These are phyloP conservation scores for Cryptococcus maquisensis DNA, from an alignment of 1,284 basidiomycete genomes.

Conservation along the genomic window DNA sequence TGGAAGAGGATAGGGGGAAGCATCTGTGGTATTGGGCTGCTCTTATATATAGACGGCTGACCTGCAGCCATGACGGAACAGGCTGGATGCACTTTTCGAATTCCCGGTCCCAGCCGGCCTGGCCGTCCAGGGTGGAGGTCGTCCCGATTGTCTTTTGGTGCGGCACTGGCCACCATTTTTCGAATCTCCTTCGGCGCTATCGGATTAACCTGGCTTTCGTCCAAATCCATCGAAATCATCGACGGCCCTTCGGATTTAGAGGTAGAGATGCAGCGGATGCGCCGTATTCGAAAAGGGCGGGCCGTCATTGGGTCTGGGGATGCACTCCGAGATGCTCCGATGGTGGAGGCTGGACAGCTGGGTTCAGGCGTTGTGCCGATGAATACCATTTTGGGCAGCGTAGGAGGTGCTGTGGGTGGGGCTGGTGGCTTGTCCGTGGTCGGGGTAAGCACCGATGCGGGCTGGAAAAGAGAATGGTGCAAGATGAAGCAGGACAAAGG, in stretches of 20 bases:
- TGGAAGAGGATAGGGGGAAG: not conserved
- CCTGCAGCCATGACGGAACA: not conserved
- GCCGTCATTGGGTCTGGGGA: not conserved
- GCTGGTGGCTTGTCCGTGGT: no score
- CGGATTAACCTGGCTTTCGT: not conserved
- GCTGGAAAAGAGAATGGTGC: no score
- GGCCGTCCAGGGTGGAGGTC: not conserved
- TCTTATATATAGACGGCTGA: not conserved
- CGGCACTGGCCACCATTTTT: not conserved
- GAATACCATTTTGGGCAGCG: no score
- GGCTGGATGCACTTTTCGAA: not conserved
- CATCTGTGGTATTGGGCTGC: not conserved
- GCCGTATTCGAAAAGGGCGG: not conserved
- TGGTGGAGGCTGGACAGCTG: not conserved
- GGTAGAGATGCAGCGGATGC: not conserved
- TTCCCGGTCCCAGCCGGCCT: not conserved
- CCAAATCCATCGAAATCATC: not conserved
- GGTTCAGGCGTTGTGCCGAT: not conserved
- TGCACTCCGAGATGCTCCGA: not conserved
- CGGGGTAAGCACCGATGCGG: no score
- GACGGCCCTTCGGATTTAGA: not conserved
- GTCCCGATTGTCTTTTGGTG: not conserved
- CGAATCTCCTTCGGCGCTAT: not conserved
- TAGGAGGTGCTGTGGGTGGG: no score
- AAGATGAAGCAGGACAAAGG: no score